Conservation (phyloP, 257 asterid species). For the Solanum phureja region DNA sequence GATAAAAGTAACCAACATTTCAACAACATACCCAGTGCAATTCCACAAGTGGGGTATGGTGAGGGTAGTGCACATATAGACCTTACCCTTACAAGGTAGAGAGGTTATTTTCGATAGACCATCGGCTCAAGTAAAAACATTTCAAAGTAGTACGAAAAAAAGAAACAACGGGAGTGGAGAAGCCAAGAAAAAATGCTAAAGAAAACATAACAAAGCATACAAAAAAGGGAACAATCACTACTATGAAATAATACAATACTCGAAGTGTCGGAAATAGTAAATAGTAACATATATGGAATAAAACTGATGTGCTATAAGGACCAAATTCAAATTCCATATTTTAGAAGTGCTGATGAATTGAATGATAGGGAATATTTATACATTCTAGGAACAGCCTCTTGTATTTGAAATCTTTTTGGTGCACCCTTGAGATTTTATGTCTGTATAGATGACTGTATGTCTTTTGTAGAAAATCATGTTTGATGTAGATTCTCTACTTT, state of each 20-base stretch:
- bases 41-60: background rate
- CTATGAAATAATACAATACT: no score
- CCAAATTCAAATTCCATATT: background rate
- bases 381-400: background rate
- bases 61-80: background rate
- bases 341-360: background rate
- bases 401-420: background rate
- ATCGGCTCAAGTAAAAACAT: background rate
- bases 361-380: background rate
- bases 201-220: background rate
- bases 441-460: background rate
- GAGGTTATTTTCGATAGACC: background rate
- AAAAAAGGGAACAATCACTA: background rate
- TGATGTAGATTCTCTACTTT: background rate
- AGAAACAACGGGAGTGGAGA: background rate
- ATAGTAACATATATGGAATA: background rate
- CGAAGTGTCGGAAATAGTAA: background rate
- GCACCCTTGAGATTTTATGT: background rate
- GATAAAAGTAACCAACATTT: background rate
- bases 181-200: background rate
- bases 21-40: background rate
- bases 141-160: fast-evolving
- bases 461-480: background rate
- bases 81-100: background rate
- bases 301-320: background rate